These are phyloP conservation scores for Alternaria ventricosa DNA, from an alignment of 2,329 filamentous ascomycete species.

Conservation along the genomic window DNA sequence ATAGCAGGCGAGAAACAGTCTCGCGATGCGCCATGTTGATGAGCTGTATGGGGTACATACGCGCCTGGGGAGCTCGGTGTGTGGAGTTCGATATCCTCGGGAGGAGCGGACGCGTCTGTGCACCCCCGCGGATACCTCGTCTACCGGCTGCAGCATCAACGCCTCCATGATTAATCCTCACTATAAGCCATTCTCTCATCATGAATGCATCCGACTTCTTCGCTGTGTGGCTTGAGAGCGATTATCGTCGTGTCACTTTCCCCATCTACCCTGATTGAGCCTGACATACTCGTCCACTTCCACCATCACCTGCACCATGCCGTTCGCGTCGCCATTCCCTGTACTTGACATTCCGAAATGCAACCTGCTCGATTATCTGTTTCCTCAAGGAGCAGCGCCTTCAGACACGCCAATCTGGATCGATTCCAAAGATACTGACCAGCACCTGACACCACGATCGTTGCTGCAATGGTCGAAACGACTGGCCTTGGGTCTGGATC, in stretches of 20 bases:
- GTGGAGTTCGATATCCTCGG: constrained; percentile 35
- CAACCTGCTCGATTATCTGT: constrained; percentile 49
- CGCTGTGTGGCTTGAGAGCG: background rate
- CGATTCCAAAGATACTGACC: constrained; percentile 53
- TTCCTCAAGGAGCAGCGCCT: constrained; percentile 33
- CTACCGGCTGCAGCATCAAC: constrained; percentile 19
- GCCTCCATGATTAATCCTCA: background rate
- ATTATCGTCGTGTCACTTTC: background rate
- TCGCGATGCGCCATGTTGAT: constrained; percentile 19
- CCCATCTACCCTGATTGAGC: constrained; percentile 1
- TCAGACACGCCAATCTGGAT: constrained; percentile 59
- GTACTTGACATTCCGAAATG: constrained; percentile 54
- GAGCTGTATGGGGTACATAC: constrained; percentile 11
- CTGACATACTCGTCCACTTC: background rate
- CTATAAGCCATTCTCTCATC: background rate
- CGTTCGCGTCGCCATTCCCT: constrained; percentile 53
- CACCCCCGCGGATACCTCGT: constrained; percentile 19
- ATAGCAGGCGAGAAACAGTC: background rate
- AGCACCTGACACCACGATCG: constrained; percentile 55
- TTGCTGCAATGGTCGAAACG: constrained; percentile 58
- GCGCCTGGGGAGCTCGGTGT: constrained; percentile 26
- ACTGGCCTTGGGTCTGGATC: constrained; percentile 56
- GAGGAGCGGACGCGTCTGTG: constrained; percentile 21
- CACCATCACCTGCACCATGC: constrained; percentile 45
- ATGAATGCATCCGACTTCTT: background rate